Base-by-base conservation (phyloP, 345 rosid species). In the Citrus sp. region DNA sequence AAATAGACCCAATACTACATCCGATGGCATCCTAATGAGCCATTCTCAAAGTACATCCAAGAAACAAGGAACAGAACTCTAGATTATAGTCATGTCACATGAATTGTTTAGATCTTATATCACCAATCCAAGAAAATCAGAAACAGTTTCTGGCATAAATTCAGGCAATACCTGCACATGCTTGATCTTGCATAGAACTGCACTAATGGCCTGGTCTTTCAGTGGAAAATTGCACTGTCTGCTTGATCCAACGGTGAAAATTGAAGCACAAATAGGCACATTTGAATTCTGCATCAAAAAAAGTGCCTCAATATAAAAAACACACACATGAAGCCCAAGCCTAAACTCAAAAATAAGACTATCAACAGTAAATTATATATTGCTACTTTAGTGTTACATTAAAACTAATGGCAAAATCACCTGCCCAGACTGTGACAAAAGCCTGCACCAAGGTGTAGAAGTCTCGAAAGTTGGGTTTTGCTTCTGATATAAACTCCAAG, bases 401-500 rank as follows among this genome's bases (percentile, higher is more conserved):
- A 24, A 24, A 60, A 38, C 37, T 19, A 60, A 74, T 18, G 46
- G 34, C 9, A 10, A 71, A 70, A 63, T 73, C 75, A 91, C 98
- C 98, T 87, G 92, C 5, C 83, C 90, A 75, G 89, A 90, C 84
- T 92, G 93, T 25, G 98, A 83, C 12, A 95, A 83, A 75, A 95
- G 93, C 77, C 84, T 87, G 77, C 94, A 89, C 98, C 98, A 92
- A 21, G 97, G 93, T 6, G 80, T 34, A 16, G 90, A 73, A 9
- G 87, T 74, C 68, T 87, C 88, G 4, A 79, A 82, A 69, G 55
- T 77, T 8, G 81, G 75, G 56, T 78, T 88, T 40, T 84, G 87
- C 83, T 89, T 92, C 74, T 81, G 91, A 79, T 58, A 78, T 54
- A 68, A 72, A 80, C 77, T 87, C 91, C 86, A 82, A 0, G 89